A percentile compares a stretch with the other conserved stretches of the same genome.
Evolutionary conservation across 2,329 filamentous ascomycete genomes (phyloP).

Genomic region (Aspergillus ochraceoroseus): DNA sequence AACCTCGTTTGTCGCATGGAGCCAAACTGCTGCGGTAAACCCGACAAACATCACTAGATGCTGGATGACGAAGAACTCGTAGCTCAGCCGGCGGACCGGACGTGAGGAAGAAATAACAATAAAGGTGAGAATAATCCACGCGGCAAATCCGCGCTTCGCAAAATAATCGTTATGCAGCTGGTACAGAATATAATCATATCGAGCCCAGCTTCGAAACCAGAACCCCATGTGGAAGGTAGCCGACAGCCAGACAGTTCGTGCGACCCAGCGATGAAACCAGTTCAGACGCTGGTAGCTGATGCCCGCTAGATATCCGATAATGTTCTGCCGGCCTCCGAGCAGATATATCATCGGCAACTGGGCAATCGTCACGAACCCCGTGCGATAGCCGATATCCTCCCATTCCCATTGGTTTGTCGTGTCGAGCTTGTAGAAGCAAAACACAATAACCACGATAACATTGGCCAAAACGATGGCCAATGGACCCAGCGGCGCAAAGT

Average conservation of each 20-base stretch:
- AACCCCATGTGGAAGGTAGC: slow-evolving; percentile 53
- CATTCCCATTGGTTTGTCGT: slow-evolving; percentile 48
- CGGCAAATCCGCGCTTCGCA: slow-evolving; percentile 49
- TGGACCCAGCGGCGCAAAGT: slow-evolving; percentile 41
- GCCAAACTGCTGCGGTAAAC: slow-evolving; percentile 47
- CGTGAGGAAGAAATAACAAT: slow-evolving; percentile 50
- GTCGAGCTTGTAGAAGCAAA: slow-evolving; percentile 55
- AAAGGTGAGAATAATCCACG: slow-evolving; percentile 50
- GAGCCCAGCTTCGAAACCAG: slow-evolving; percentile 51
- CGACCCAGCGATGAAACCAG: slow-evolving; percentile 51
- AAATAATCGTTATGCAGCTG: slow-evolving; percentile 49
- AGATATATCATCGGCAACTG: slow-evolving; percentile 55
- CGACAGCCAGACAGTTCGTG: slow-evolving; percentile 50
- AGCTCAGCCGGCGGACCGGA: slow-evolving; percentile 47
- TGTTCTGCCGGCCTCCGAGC: slow-evolving; percentile 53
- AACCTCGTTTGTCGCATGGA: slow-evolving; percentile 46
- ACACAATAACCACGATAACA: slow-evolving; percentile 48
- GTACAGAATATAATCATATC: slow-evolving; percentile 48
- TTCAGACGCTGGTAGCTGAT: slow-evolving; percentile 50
- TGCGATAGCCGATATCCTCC: slow-evolving; percentile 55
- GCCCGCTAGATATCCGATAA: slow-evolving; percentile 47
- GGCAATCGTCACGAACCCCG: slow-evolving; percentile 50
- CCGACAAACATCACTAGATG: slow-evolving; percentile 51
- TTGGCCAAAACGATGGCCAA: slow-evolving; percentile 41
- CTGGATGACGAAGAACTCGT: slow-evolving; percentile 53